Evolutionary conservation across 1,139 yeast genomes (phyloP), one percentile per base, ranked within the genome.

Genomic region (Candida anutae): DNA sequence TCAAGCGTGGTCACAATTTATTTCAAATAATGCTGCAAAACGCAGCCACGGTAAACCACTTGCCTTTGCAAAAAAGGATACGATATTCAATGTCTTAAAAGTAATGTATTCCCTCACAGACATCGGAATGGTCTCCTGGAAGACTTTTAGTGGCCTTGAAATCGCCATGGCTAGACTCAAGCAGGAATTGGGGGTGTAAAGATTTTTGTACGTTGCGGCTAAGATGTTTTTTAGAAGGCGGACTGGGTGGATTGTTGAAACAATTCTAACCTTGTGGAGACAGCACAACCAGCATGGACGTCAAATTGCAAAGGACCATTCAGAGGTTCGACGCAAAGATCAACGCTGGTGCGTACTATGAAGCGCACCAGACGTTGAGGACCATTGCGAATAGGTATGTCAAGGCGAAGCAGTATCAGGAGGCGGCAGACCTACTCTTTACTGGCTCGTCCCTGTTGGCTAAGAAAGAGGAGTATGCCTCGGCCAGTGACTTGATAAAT

Each of bases 351-450:
- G 82, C 87, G 30, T 85, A 68, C 56, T 88, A 88, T 48, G 98
- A 90, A 50, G 97, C 97, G 0, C 95, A 88, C 48, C 97, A 88
- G 53, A 88, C 95, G 0, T 67, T 88, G 29, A 64, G 95, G 45
- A 85, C 96, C 6, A 80, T 88, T 33, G 85, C 83, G 25, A 85
- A 87, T 40, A 65, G 98, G 46, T 80, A 83, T 46, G 78, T 82
- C 26, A 75, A 84, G 38, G 53, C 77, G 19, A 73, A 74, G 37
- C 75, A 80, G 37, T 83, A 69, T 48, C 53, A 55, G 4, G 79
- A 79, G 24, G 95, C 96, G 8, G 65, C 75, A 30, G 87, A 82
- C 31, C 58, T 87, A 33, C 63, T 88, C 23, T 73, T 72, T 43
- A 76, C 77, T 42, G 87, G 90, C 23, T 69, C 93, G 0, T 60